Conservation (phyloP, 139 green algal genomes). For the Trebouxia sp. region DNA sequence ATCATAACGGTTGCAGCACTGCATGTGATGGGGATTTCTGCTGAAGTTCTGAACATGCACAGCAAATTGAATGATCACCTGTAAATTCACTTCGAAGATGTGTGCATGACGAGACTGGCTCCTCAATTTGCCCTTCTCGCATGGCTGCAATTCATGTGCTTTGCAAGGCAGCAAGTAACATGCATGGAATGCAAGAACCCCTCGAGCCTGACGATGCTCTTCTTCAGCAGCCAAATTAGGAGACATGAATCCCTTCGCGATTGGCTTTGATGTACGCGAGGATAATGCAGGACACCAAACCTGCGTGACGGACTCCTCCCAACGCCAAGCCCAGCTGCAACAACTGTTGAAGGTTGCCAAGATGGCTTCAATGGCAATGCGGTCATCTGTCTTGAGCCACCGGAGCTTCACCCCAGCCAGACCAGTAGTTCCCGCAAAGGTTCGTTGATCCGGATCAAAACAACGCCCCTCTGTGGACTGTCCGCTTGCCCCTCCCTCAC, state of each 20-base stretch:
- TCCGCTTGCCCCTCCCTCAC: too few relatives aligned
- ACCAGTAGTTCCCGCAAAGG: background rate
- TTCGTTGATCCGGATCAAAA: slow-evolving; percentile 9
- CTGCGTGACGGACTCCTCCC: background rate
- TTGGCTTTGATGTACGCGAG: slow-evolving; percentile 4
- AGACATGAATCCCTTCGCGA: slow-evolving; percentile 12
- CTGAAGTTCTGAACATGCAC: too few relatives aligned
- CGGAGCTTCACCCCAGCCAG: background rate
- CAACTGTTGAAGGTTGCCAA: background rate
- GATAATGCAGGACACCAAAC: slow-evolving; percentile 22
- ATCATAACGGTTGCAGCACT: too few relatives aligned
- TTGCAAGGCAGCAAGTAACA: too few relatives aligned
- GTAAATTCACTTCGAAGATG: too few relatives aligned
- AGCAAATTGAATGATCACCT: too few relatives aligned
- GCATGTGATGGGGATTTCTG: too few relatives aligned
- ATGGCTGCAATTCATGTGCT: too few relatives aligned
- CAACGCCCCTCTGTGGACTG: too few relatives aligned
- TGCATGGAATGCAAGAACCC: too few relatives aligned
- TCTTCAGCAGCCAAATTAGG: background rate
- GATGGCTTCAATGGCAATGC: slow-evolving; percentile 16
- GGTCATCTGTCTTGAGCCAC: background rate
- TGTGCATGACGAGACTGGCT: too few relatives aligned
- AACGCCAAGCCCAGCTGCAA: background rate
- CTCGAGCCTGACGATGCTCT: background rate
- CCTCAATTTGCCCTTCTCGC: too few relatives aligned